These are phyloP conservation scores for Cocos nucifera DNA, from an alignment of 176 grass and related monocot genomes.

Conservation along the genomic window DNA sequence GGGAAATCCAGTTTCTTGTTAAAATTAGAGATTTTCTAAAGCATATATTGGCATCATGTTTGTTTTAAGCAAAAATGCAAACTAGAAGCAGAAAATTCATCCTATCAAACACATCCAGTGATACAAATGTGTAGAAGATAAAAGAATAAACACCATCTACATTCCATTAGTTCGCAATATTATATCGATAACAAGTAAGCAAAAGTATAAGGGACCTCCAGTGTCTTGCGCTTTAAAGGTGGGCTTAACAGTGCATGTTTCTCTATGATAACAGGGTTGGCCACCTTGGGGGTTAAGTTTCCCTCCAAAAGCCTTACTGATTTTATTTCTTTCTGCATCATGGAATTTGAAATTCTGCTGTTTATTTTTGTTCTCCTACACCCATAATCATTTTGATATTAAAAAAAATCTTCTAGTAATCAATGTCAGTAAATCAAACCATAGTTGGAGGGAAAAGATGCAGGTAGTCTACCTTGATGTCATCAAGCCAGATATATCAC, in stretches of 20 bases:
- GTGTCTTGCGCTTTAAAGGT: slow-evolving; percentile 41
- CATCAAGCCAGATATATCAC: slow-evolving; percentile 27
- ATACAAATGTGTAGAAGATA: too few species aligned
- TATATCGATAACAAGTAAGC: background rate
- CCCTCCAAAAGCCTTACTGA: background rate
- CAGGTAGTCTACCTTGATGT: slow-evolving; percentile 41
- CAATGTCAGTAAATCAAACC: background rate
- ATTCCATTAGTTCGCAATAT: too few species aligned
- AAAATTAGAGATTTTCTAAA: too few species aligned
- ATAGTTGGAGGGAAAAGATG: slow-evolving; percentile 9
- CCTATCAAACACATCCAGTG: too few species aligned
- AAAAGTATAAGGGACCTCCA: slow-evolving; percentile 33
- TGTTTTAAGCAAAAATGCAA: too few species aligned
- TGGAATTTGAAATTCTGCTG: too few species aligned
- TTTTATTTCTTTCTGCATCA: too few species aligned
- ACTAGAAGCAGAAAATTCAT: too few species aligned
- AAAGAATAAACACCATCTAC: too few species aligned
- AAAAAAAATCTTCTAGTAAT: background rate
- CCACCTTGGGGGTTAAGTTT: slow-evolving; percentile 20
- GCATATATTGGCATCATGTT: too few species aligned
- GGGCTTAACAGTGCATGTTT: slow-evolving; percentile 42
- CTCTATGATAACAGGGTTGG: slow-evolving; percentile 17
- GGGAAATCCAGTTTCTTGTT: too few species aligned
- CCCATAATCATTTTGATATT: background rate
- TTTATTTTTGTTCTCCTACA: too few species aligned